Evolutionary conservation across 176 grass and related monocot species (phyloP), one percentile per base, ranked within the genome.

Genomic region (Bonia amplexicaulis): DNA sequence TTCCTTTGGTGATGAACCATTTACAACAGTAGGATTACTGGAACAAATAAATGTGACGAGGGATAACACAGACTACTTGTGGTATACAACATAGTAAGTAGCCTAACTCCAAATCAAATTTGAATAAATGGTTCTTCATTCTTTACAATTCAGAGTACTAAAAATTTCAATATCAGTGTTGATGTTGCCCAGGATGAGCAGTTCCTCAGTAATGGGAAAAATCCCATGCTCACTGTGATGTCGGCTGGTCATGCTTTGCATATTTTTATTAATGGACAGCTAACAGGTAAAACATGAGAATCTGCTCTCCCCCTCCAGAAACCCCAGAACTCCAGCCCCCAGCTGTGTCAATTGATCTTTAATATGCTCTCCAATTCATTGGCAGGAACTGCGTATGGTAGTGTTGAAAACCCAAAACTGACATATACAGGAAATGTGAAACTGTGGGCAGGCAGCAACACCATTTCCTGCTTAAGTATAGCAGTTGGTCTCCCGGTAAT

Each of bases 41-140:
- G 96, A 99, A 84, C 96, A 99, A 54, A 87, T 99, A 82, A 99
- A 99, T 74, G 72, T 99, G 54, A 99, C 96, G 19, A 93, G 96
- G 90, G 96, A 99, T 91, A 92, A 25, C 87, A 92, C 93, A 37
- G 96, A 99, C 65, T 99, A 99, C 70, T 86, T 99, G 37, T 99
- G 96, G 96, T 99, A 99, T 71, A 96, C 90, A 46, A 99, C 93
- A 86, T 84, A 82, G 96, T 99, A 93, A 94, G 96, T 88, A 70
- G 20, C 23, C 37, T 27, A 44, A 78, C 44, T 75, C 37, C 20
- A 45, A 15, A 66, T 41, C 35, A 73, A 54, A 19, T 80, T 61
- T 67, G 52, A 66, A 33, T 71, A 59, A 53, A 63, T 69, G 22
- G 26, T 73, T 71, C 13, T 59, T 81, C 54, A 22, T 69, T 70